Percentiles rank a stretch among this genome's conserved stretches.
These are phyloP conservation scores for Gypsophila paniculata DNA, from an alignment of 179 eudicot species.

Conservation along the genomic window DNA sequence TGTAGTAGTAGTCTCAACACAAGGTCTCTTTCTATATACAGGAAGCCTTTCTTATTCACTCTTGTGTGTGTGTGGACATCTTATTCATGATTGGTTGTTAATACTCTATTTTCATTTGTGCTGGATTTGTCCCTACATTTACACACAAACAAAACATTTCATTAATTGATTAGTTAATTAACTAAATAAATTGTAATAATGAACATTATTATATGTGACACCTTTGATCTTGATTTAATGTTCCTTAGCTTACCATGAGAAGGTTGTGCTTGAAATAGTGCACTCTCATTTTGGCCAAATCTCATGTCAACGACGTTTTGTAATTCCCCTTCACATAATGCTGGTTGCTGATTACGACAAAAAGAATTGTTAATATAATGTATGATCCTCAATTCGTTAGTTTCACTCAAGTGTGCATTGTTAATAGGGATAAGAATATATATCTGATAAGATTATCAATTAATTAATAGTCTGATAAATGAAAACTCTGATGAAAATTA, in stretches of 20 bases:
- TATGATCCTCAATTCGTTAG: no score
- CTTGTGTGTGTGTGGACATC: conserved; percentile 23
- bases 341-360: conserved; percentile 34
- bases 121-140: conserved; percentile 45
- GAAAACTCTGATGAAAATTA: background rate
- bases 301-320: conserved; percentile 79
- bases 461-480: no score
- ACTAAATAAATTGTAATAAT: background rate
- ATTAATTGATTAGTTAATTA: conserved; percentile 11
- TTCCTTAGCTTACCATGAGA: conserved; percentile 48
- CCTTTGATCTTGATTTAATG: background rate
- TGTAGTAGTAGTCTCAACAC: conserved; percentile 14
- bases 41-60: conserved; percentile 30
- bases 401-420: no score
- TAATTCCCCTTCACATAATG: conserved; percentile 60
- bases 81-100: conserved; percentile 44
- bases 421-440: no score
- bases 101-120: conserved; percentile 63
- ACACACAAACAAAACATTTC: conserved; percentile 14
- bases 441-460: no score
- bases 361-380: no score
- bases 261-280: conserved; percentile 30
- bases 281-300: conserved; percentile 39
- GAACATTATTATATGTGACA: background rate
- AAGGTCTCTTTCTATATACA: conserved; percentile 57